Conservation (phyloP, 1,139 yeast species). For the Nakaseomyces delphensis region DNA sequence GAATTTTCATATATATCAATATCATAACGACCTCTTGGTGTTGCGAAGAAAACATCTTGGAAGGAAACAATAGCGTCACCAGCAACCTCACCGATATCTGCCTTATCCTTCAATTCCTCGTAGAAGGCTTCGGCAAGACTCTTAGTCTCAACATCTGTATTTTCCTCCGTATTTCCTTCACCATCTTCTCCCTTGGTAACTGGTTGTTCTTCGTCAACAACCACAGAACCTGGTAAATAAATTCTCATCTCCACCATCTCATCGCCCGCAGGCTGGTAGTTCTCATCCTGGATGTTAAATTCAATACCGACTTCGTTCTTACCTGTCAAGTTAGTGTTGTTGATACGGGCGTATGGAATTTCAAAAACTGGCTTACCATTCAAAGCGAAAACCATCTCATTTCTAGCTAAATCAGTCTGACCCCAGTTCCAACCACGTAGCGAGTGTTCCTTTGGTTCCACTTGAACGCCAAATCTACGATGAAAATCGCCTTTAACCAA, state of each 20-base stretch:
- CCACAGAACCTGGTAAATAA: constrained; percentile 75
- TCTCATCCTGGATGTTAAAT: constrained; percentile 53
- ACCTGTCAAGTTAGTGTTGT: constrained; percentile 86
- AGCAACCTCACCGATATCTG: constrained; percentile 92
- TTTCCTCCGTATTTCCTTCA: constrained; percentile 37
- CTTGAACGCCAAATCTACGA: constrained; percentile 57
- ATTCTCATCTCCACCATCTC: constrained; percentile 92
- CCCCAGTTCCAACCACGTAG: constrained; percentile 99
- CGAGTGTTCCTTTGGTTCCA: constrained; percentile 85
- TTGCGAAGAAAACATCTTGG: constrained; percentile 81
- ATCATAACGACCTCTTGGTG: constrained; percentile 98
- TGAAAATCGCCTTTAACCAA: constrained; percentile 77
- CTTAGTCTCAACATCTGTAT: constrained; percentile 45
- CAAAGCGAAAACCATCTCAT: constrained; percentile 78
- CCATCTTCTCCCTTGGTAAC: constrained; percentile 33
- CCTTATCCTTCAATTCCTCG: constrained; percentile 85
- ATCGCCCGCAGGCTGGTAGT: constrained; percentile 75
- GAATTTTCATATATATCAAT: constrained; percentile 87
- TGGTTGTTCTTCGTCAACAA: constrained; percentile 33
- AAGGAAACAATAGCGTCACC: constrained; percentile 97
- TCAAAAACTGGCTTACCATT: constrained; percentile 89
- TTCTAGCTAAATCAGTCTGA: constrained; percentile 80
- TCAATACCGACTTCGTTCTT: constrained; percentile 91
- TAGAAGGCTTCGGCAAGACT: constrained; percentile 79
- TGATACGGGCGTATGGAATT: constrained; percentile 70